These are phyloP conservation scores for Podaxis mareebaensis DNA, from an alignment of 768 basidiomycete genomes.

Conservation along the genomic window DNA sequence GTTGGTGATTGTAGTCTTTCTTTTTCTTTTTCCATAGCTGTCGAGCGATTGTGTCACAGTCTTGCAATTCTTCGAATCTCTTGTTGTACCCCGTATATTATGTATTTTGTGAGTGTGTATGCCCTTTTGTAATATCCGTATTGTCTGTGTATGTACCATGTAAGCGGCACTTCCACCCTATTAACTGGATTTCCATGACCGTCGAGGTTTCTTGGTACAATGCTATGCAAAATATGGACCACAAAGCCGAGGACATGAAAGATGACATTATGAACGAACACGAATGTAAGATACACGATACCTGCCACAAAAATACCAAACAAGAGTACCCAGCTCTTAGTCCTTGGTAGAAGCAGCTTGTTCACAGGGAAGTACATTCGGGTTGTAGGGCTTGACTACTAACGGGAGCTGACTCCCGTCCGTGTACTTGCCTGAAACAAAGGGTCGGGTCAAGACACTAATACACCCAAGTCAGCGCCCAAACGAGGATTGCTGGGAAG, in stretches of 20 bases:
- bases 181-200: too few relatives aligned
- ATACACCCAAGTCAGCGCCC: background rate
- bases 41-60: background rate
- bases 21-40: background rate
- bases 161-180: background rate
- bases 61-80: constrained; percentile 6
- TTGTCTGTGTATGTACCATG: background rate
- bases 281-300: background rate
- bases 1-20: background rate
- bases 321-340: background rate
- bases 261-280: background rate
- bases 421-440: constrained; percentile 49
- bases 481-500: background rate
- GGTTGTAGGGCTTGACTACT: constrained; percentile 40
- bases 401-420: constrained; percentile 68
- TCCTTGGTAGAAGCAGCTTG: background rate
- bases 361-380: background rate
- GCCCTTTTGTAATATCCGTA: background rate
- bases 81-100: background rate
- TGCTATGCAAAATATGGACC: too few relatives aligned
- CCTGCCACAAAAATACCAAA: background rate
- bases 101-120: background rate
- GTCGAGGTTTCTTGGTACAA: too few relatives aligned
- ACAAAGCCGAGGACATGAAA: too few relatives aligned
- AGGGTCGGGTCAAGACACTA: constrained; percentile 69